Evolutionary conservation across 495 filamentous ascomycete genomes (phyloP), one percentile per base, ranked within the genome.

Genomic region (Alectoria sarmentosa): DNA sequence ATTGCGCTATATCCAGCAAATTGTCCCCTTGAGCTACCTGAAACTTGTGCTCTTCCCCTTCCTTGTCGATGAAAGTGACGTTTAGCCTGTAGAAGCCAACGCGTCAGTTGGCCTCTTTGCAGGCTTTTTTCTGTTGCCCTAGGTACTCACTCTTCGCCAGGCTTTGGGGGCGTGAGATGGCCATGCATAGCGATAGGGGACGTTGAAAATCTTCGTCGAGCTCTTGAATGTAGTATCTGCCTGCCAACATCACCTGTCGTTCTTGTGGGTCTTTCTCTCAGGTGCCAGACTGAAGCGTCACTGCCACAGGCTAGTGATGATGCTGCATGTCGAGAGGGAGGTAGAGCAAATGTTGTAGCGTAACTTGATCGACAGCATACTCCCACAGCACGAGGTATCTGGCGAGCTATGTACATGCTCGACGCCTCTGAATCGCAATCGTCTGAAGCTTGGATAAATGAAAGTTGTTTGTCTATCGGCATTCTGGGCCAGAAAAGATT

Each of bases 21-120:
- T 98, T 98, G 74, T 96, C 90, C 38, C 94, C 95, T 71, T 87
- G 84, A 7, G 85, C 77, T 15, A 96, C 92, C 68, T 90, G 86
- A 70, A 96, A 82, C 55, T 85, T 88, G 72, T 89, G 82, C 70
- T 84, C 80, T 5, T 81, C 77, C 30, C 85, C 85, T n/a, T 98
- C 92, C 75, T 98, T 98, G 76, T 97, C 92, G 69, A 98, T 84
- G 74, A 98, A 96, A 3, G 92, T 92, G 15, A 98, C 83, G 67
- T 89, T 87, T 66, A 96, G 84, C 73, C 93, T 98, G 71, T 26
- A 59, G 19, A 26, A 23, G 19, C 11, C 37, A 23, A 23, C 23
- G 63, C 46, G 69, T 69, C 48, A 58, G 37, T 17, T 8, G 3
- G n/a, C 30, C 23, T 65, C 38, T 46, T 36, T n/a, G 37, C 17